Evolutionary conservation across 2,329 filamentous ascomycete species (phyloP).

Genomic region (Ceratocystis papillata): DNA sequence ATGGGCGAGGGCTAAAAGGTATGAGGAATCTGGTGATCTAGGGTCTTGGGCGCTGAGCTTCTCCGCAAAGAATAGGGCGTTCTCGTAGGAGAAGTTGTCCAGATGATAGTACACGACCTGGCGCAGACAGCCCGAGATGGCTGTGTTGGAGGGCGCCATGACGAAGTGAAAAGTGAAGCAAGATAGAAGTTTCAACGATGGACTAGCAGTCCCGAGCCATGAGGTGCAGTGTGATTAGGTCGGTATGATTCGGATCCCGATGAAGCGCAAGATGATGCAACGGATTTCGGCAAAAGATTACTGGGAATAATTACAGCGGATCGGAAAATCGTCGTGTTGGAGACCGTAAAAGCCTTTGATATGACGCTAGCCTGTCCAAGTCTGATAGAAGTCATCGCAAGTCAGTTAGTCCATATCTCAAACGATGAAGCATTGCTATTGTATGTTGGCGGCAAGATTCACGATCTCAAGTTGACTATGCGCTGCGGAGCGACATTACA

Average conservation of each 20-base stretch:
- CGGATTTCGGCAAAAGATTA: not conserved
- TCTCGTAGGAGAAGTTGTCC: conserved; percentile 80
- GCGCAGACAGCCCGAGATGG: conserved; percentile 43
- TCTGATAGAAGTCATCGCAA: not conserved
- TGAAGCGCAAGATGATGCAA: not conserved
- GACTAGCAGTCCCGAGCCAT: conserved; percentile 23
- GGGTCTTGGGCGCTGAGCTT: conserved; percentile 76
- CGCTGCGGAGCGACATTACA: not conserved
- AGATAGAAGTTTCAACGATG: conserved; percentile 15
- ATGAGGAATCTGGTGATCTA: conserved; percentile 65
- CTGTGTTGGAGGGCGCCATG: conserved; percentile 43
- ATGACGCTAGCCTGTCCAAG: not conserved
- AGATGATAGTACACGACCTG: conserved; percentile 59
- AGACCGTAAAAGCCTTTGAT: not conserved
- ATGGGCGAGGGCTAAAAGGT: conserved; percentile 76
- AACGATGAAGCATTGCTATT: not conserved
- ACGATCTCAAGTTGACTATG: not conserved
- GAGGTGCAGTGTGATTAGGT: not conserved
- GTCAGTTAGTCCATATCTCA: not conserved
- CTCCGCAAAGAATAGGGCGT: conserved; percentile 87
- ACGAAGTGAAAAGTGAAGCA: conserved; percentile 24
- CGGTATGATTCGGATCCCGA: not conserved
- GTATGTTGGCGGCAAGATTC: not conserved
- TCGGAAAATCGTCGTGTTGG: not conserved
- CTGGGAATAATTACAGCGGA: not conserved